These are phyloP conservation scores for Paramecium pentaurelia DNA, from an alignment of 73 alveolate genomes.

Conservation along the genomic window DNA sequence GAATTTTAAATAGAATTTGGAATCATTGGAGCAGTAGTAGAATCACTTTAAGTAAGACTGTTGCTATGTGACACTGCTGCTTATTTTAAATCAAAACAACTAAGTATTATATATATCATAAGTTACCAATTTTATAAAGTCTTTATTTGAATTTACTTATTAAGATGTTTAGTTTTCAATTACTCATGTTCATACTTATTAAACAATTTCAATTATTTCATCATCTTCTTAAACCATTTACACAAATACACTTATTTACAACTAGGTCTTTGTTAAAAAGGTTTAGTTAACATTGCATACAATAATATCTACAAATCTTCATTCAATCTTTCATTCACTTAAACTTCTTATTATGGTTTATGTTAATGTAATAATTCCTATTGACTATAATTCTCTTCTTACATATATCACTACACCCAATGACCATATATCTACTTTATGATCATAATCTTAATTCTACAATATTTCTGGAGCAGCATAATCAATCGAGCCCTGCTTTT, in stretches of 20 bases:
- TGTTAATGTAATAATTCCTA: conserved; percentile 73
- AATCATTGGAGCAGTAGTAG: conserved; percentile 21
- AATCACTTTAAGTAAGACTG: conserved; percentile 29
- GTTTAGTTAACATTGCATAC: conserved; percentile 10
- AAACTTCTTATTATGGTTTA: conserved; percentile 61
- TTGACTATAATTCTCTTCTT: not conserved
- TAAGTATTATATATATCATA: not conserved
- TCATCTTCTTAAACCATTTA: conserved; percentile 15
- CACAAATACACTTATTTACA: conserved; percentile 14
- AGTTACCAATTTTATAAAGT: not conserved
- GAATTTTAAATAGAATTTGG: not conserved
- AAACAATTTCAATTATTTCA: not conserved
- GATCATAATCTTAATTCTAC: conserved; percentile 69
- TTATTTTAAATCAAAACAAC: conserved; percentile 32
- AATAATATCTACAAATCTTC: conserved; percentile 18
- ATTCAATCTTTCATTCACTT: conserved; percentile 29
- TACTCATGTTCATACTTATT: conserved; percentile 29
- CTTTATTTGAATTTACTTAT: not conserved
- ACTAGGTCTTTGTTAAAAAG: not conserved
- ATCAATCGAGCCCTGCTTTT: not conserved
- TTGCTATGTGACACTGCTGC: not conserved
- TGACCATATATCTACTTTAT: conserved; percentile 79
- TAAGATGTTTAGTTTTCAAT: not conserved
- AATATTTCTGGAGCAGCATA: conserved; percentile 69
- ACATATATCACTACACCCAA: conserved; percentile 78